Evolutionary conservation across 805 yeast genomes (phyloP).

Genomic region (Saturnispora serradocipensis): DNA sequence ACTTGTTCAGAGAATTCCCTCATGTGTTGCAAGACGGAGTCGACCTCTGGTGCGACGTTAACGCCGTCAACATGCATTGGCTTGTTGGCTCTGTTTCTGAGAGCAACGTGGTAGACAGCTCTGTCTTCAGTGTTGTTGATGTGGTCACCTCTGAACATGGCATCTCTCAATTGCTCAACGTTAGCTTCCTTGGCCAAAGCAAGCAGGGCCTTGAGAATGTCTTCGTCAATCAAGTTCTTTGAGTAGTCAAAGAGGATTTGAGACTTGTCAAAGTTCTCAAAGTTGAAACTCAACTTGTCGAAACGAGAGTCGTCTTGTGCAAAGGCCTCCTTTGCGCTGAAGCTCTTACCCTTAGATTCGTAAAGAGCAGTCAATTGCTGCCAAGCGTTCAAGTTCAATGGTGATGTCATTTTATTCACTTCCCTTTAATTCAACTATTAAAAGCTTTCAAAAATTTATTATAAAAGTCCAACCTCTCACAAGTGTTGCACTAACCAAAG

Average conservation of each 20-base stretch:
- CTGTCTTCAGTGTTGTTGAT: conserved; percentile 94
- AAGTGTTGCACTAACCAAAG: neutral
- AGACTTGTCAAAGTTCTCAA: conserved; percentile 78
- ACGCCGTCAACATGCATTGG: conserved; percentile 83
- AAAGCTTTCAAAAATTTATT: neutral
- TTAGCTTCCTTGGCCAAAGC: conserved; percentile 85
- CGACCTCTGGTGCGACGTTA: conserved; percentile 87
- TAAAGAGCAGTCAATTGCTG: conserved; percentile 61
- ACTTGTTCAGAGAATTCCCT: conserved; percentile 86
- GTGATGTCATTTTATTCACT: conserved; percentile 23
- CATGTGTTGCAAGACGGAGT: conserved; percentile 88
- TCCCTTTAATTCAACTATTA: neutral
- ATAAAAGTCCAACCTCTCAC: too few species aligned
- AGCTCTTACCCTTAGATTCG: conserved; percentile 57
- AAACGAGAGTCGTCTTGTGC: conserved; percentile 65
- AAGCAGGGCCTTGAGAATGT: conserved; percentile 56
- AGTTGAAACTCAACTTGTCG: conserved; percentile 65
- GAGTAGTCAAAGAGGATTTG: conserved; percentile 90
- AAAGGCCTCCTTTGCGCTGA: conserved; percentile 74
- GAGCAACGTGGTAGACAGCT: conserved; percentile 95
- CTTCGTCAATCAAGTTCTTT: conserved; percentile 86
- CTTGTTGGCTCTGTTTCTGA: conserved; percentile 83
- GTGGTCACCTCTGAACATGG: conserved; percentile 85
- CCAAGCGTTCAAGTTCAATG: conserved; percentile 73
- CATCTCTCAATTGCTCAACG: conserved; percentile 80